Base-by-base conservation (phyloP, 176 grass and related monocot species). In the Dendrocalamus sinicus region DNA sequence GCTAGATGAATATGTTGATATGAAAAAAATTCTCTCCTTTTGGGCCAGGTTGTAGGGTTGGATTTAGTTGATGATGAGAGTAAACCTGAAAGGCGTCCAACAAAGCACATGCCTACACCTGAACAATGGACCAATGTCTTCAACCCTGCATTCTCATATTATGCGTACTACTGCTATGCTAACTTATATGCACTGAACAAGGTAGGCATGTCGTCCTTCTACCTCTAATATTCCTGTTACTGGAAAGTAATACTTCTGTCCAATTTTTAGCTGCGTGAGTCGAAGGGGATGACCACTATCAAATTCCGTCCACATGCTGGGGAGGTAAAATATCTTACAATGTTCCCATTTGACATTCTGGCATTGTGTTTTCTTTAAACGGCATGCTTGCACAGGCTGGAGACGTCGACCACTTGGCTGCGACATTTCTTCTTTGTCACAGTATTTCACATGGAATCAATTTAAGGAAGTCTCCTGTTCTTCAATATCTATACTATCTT, bases 1-100 rank as follows among this genome's bases (percentile, higher is more conserved):
- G 35, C 23, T 73, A 66, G 58, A 32, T 54, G 17, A 43, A 78
- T 55, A 61, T 71, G 62, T 28, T 73, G 20, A 30, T 51, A 61
- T 86, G 12, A 12, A 30, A 89, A 89, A 76, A 5, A 46, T 20
- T 67, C 52, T 57, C 40, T 77, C 6, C 20, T 86, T 43, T 41
- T 46, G 12, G 13, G 2, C 75, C 54, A 99, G 96, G 92, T 96
- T 79, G 93, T 99, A 72, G 96, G 96, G 17, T 86, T 99, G 63
- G 96, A 99, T 89, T 94, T 99, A 81, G 96, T 99, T 81, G 96
- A 99, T 88, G 96, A 99, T 83, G 96, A 99, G 80, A 99, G 96
- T 86, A 99, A 99, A 86, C 96, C 92, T 44, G 96, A 99, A 89
- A 94, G 96, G 61, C 88, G 96, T 35, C 96, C 96, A 84, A 99